A percentile compares a stretch with the other conserved stretches of the same genome.
Conservation (phyloP, 1,284 basidiomycete genomes). For the Austroboletus niveus region DNA sequence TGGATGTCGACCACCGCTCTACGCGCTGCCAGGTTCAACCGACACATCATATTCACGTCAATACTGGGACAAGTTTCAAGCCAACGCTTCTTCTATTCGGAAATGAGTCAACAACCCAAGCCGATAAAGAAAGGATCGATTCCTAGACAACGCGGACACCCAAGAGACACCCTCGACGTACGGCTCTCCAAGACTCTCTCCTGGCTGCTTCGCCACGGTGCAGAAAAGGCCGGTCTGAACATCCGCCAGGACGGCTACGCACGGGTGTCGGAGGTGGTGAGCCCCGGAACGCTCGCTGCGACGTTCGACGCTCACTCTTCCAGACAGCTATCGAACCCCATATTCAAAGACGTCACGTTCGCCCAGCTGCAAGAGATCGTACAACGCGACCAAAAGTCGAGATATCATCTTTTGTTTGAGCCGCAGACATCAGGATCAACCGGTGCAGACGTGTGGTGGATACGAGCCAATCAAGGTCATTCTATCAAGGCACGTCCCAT, state of each 20-base stretch:
- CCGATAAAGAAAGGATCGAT: conserved; percentile 13
- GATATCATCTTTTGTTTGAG: conserved; percentile 72
- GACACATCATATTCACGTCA: neutral
- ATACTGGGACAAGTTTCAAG: too few relatives aligned
- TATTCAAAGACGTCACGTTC: conserved; percentile 53
- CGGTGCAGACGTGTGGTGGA: conserved; percentile 64
- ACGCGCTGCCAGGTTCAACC: neutral
- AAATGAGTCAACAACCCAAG: conserved; percentile 13
- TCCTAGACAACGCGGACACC: conserved; percentile 28
- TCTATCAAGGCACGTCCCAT: conserved; percentile 62
- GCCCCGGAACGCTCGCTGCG: conserved; percentile 17
- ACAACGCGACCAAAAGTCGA: conserved; percentile 69
- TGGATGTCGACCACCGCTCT: conserved; percentile 9
- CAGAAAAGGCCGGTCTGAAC: conserved; percentile 53
- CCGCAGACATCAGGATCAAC: conserved; percentile 39
- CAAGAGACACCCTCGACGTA: conserved; percentile 21
- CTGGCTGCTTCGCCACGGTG: conserved; percentile 72
- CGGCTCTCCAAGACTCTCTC: conserved; percentile 60
- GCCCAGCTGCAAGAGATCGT: conserved; percentile 70
- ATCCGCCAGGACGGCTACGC: conserved; percentile 71
- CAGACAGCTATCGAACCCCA: conserved; percentile 51
- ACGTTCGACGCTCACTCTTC: conserved; percentile 6
- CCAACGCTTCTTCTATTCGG: conserved; percentile 1
- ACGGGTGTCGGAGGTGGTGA: conserved; percentile 57
- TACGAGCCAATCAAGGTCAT: conserved; percentile 94